phyloP scores from a whole-genome alignment of 148 eudicot species.

The Salicornia ramosissima region DNA sequence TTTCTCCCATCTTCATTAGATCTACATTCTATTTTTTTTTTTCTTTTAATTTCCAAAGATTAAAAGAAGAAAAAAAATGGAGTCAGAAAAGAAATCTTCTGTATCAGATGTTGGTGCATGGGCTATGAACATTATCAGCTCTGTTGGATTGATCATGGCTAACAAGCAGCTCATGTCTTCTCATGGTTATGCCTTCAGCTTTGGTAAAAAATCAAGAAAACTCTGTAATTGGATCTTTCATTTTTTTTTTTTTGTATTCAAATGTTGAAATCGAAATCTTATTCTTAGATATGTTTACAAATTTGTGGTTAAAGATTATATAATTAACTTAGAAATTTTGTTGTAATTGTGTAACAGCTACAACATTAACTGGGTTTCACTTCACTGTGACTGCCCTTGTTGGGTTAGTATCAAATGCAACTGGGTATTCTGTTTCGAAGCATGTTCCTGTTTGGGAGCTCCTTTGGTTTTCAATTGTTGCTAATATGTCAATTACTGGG shows the following conservation, averaged over 20 bases:
- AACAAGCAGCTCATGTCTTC: slow-evolving; percentile 71
- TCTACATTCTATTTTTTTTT: background rate
- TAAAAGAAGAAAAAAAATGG: slow-evolving; percentile 30
- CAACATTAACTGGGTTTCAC: slow-evolving; percentile 81
- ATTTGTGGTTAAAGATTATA: too few species aligned
- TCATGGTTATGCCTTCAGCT: slow-evolving; percentile 56
- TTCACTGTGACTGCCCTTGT: slow-evolving; percentile 82
- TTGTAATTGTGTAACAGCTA: slow-evolving; percentile 41
- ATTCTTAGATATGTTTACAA: slow-evolving; percentile 8
- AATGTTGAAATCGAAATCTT: background rate
- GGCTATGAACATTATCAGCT: slow-evolving; percentile 72
- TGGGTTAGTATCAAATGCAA: slow-evolving; percentile 66
- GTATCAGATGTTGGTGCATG: slow-evolving; percentile 71
- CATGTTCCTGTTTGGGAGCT: slow-evolving; percentile 85
- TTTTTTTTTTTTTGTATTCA: background rate
- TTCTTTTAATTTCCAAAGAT: background rate
- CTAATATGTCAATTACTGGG: slow-evolving; percentile 79
- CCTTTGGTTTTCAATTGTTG: slow-evolving; percentile 77
- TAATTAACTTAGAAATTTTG: too few species aligned
- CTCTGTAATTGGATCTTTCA: too few species aligned
- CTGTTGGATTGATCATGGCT: slow-evolving; percentile 75
- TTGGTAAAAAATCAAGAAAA: slow-evolving; percentile 30
- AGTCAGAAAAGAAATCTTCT: slow-evolving; percentile 48
- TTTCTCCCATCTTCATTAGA: background rate
- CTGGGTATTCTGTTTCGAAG: slow-evolving; percentile 68